Conservation (phyloP, 208 protist species). For the Crithidia sp. region DNA sequence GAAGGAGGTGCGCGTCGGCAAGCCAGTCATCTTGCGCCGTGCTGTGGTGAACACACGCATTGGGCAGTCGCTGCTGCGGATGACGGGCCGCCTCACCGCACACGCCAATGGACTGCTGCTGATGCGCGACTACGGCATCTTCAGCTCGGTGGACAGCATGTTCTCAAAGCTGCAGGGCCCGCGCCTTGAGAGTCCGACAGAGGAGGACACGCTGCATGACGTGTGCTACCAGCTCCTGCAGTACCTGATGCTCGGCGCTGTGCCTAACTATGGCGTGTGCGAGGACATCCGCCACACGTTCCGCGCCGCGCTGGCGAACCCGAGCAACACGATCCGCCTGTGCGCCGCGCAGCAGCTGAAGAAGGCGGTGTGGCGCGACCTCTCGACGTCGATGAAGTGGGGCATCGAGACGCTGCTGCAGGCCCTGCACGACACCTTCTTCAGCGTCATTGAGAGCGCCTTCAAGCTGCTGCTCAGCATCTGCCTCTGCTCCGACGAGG, state of each 20-base stretch:
- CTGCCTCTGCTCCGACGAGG: constrained; percentile 86
- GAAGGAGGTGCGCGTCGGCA: constrained; percentile 68
- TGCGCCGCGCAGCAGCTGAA: constrained; percentile 80
- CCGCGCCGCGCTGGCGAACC: constrained; percentile 63
- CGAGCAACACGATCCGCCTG: constrained; percentile 71
- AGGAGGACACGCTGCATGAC: constrained; percentile 69
- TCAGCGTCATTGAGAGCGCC: constrained; percentile 77
- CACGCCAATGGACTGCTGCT: constrained; percentile 85
- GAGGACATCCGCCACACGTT: constrained; percentile 84
- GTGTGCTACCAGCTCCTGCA: constrained; percentile 82
- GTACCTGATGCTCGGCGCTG: constrained; percentile 76
- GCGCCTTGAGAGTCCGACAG: constrained; percentile 34
- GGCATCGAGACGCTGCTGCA: constrained; percentile 85
- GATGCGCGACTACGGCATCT: constrained; percentile 77
- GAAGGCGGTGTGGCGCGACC: constrained; percentile 81
- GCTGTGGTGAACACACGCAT: constrained; percentile 60
- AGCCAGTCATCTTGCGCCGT: constrained; percentile 54
- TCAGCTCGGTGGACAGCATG: constrained; percentile 70
- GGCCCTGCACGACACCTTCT: constrained; percentile 76
- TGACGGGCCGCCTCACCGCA: constrained; percentile 73
- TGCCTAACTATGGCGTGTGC: constrained; percentile 92
- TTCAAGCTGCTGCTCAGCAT: constrained; percentile 87
- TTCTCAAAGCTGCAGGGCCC: constrained; percentile 67
- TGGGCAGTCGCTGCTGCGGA: constrained; percentile 77
- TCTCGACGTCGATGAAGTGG: constrained; percentile 89